Conservation (phyloP, 345 rosid species). For the Camelina hispida region DNA sequence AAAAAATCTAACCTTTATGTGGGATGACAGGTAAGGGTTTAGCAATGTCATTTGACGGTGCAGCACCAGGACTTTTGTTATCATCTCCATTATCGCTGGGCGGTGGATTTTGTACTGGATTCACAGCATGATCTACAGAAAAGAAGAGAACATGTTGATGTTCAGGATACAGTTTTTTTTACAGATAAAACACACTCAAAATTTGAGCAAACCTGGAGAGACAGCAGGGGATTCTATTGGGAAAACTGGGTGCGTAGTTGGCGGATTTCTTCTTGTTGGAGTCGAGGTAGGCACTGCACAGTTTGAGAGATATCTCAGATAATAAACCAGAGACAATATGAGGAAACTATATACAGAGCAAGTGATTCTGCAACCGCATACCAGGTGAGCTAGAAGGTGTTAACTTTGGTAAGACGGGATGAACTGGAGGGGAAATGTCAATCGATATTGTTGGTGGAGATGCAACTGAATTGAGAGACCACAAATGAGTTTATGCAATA, state of each 20-base stretch:
- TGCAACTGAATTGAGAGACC: constrained; percentile 46
- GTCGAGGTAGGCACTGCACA: constrained; percentile 25
- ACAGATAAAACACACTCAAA: constrained; percentile 27
- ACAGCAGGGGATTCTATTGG: constrained; percentile 37
- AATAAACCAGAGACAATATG: constrained; percentile 16
- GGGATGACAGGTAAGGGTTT: constrained; percentile 54
- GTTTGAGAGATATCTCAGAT: constrained; percentile 9
- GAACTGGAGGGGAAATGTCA: constrained; percentile 45
- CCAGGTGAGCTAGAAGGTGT: constrained; percentile 61
- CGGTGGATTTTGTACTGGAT: constrained; percentile 58
- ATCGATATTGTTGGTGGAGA: constrained; percentile 42
- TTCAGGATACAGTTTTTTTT: constrained; percentile 10
- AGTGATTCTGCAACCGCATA: constrained; percentile 15
- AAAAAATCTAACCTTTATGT: constrained; percentile 49
- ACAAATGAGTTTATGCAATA: constrained; percentile 2
- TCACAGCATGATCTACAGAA: constrained; percentile 49
- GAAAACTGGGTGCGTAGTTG: constrained; percentile 31
- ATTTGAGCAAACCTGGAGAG: constrained; percentile 42
- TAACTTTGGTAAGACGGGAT: constrained; percentile 49
- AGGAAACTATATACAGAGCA: background rate
- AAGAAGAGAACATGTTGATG: constrained; percentile 24
- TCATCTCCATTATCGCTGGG: constrained; percentile 47
- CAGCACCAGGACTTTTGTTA: constrained; percentile 57
- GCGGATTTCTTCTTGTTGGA: constrained; percentile 32
- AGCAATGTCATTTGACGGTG: constrained; percentile 54